A percentile compares a stretch with the other conserved stretches of the same genome.
These are phyloP conservation scores for Linnemannia exigua DNA, from an alignment of 192 early-diverging fungal species.

Conservation along the genomic window DNA sequence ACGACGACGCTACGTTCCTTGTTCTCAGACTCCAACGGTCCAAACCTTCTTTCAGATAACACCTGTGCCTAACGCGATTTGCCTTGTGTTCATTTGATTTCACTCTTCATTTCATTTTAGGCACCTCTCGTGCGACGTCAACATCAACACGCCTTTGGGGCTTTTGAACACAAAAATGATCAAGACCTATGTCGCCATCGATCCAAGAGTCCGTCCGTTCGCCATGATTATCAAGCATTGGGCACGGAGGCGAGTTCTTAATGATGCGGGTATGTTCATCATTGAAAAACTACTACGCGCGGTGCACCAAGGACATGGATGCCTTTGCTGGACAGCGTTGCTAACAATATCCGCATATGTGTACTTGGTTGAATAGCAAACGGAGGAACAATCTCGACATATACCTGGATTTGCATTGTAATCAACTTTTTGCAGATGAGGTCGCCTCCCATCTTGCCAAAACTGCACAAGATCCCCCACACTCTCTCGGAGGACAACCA, in stretches of 20 bases:
- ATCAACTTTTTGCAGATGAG: constrained; percentile 95
- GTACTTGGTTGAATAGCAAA: constrained; percentile 68
- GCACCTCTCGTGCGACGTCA: constrained; percentile 89
- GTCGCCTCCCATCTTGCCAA: constrained; percentile 89
- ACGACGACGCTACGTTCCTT: background rate
- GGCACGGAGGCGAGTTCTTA: constrained; percentile 87
- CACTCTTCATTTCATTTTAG: constrained; percentile 45
- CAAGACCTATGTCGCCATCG: constrained; percentile 89
- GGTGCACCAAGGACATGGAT: background rate
- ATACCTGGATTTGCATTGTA: constrained; percentile 95
- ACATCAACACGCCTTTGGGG: constrained; percentile 94
- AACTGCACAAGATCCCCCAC: constrained; percentile 74
- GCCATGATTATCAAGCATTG: constrained; percentile 95
- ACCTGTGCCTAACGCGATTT: background rate
- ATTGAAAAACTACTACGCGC: background rate
- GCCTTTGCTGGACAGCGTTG: background rate
- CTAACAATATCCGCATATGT: background rate
- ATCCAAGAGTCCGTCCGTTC: constrained; percentile 89
- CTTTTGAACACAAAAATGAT: constrained; percentile 93
- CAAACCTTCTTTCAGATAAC: background rate
- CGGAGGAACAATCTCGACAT: constrained; percentile 94
- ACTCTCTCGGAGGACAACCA: constrained; percentile 44
- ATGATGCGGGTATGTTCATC: constrained; percentile 82
- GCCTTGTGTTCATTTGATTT: background rate
- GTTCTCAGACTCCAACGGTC: background rate